Evolutionary conservation across 305 asterid genomes (phyloP), one percentile per base, ranked within the genome.

Genomic region (Rubia tinctorum): DNA sequence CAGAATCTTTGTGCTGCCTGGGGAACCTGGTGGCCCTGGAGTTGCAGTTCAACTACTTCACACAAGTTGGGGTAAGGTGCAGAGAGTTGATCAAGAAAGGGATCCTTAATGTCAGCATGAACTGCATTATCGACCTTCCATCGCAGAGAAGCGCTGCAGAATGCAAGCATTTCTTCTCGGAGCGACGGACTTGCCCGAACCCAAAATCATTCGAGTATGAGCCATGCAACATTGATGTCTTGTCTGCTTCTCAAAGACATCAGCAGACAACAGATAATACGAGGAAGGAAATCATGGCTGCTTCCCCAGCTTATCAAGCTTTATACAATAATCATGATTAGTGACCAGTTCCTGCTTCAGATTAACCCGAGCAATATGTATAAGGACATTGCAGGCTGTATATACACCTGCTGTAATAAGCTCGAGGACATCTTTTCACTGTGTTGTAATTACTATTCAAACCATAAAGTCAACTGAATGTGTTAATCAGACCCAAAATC

Each of bases 21-120:
- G 18, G 20, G 0, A 10, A 67, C 25, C 76, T 88, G 27, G 39
- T 12, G 0, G 2, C 71, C 58, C 44, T 88, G 40, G 78, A 81
- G 1, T 40, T 90, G 79, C 82, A 80, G 23, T 23, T 3, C 76
- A 88, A 90, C 66, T 90, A 77, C 65, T 82, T 88, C 42, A 88
- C 95, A 0, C 83, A 91, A 76, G 88, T 87, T 44, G 97, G 95
- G 27, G 88, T 87, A 0, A 80, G 71, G 68, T 91, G 97, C 61
- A 69, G 91, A 78, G 82, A 80, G 68, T 73, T 87, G 77, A 82
- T 91, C n/a, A 2, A 13, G 34, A 71, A 42, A 8, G 68, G 70
- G 11, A 77, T 77, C 42, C 93, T 91, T 30, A 84, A 89, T 55
- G 42, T 91, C 9, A 37, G 34, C 25, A 85, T 74, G 87, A 91